Percentiles rank a stretch among this genome's conserved stretches.
Conservation (phyloP, 2,329 filamentous ascomycete genomes). For the Akanthomyces uredinophilus region DNA sequence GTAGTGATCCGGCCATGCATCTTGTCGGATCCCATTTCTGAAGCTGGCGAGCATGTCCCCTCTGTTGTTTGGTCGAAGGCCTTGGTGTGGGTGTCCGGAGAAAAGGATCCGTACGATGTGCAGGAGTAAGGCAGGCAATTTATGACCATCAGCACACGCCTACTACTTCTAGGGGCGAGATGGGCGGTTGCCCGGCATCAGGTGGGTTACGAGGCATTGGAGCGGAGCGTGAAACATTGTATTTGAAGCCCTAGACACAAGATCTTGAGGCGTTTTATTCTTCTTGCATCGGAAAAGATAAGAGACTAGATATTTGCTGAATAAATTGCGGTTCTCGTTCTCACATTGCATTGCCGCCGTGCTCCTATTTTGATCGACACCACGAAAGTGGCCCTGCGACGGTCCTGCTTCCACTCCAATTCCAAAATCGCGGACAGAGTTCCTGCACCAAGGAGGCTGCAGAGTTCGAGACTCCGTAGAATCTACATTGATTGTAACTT, state of each 20-base stretch:
- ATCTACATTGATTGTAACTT: not conserved
- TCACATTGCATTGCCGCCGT: not conserved
- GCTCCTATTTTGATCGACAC: not conserved
- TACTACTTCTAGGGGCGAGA: no score
- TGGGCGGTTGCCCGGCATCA: no score
- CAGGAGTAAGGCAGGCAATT: no score
- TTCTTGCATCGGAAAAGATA: not conserved
- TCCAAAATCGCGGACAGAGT: not conserved
- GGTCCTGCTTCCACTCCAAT: not conserved
- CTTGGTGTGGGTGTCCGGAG: not conserved
- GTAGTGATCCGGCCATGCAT: not conserved
- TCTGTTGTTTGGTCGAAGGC: constrained; percentile 8
- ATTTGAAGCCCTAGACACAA: no score
- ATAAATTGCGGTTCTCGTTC: not conserved
- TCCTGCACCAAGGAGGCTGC: no score
- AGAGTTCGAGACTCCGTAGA: not conserved
- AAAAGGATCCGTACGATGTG: not conserved
- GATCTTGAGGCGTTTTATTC: not conserved
- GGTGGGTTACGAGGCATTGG: no score
- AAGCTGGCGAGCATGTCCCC: not conserved
- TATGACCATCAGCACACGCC: no score
- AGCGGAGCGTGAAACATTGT: no score
- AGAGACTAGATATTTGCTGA: not conserved
- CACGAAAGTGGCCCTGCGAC: not conserved
- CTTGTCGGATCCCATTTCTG: not conserved